These are phyloP conservation scores for Silene latifolia DNA, from an alignment of 148 eudicot genomes.

Conservation along the genomic window DNA sequence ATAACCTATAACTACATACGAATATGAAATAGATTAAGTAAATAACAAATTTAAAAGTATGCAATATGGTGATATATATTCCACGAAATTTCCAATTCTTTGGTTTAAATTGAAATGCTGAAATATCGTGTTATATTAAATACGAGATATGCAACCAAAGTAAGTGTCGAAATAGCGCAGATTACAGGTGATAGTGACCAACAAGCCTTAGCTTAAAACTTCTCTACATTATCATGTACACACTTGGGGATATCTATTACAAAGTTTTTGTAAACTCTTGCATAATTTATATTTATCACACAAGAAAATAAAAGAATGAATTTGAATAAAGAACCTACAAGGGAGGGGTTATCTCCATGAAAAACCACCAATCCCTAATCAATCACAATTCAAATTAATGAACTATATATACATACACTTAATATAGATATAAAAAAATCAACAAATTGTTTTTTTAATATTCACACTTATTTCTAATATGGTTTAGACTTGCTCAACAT, in stretches of 20 bases:
- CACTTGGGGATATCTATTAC: not conserved
- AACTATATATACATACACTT: slow-evolving; percentile 5
- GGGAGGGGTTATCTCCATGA: slow-evolving; percentile 22
- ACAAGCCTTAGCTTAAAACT: not conserved
- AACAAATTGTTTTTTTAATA: not conserved
- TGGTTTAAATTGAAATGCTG: no score
- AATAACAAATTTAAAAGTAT: no score
- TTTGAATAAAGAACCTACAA: not conserved
- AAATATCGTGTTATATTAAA: no score
- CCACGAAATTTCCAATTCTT: no score
- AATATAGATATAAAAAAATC: no score
- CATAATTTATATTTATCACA: not conserved
- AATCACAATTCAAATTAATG: not conserved
- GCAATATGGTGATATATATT: no score
- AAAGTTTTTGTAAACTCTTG: not conserved
- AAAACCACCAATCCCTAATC: slow-evolving; percentile 20
- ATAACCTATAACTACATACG: no score
- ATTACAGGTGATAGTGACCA: no score
- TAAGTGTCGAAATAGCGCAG: no score
- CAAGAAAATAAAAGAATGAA: slow-evolving; percentile 22
- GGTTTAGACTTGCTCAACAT: slow-evolving; percentile 31
- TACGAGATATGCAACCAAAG: no score
- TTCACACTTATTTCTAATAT: not conserved
- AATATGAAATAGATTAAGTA: no score
- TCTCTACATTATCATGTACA: not conserved